Conservation (phyloP, 2,329 filamentous ascomycete genomes). For the Cladobotryum mycophilum region DNA sequence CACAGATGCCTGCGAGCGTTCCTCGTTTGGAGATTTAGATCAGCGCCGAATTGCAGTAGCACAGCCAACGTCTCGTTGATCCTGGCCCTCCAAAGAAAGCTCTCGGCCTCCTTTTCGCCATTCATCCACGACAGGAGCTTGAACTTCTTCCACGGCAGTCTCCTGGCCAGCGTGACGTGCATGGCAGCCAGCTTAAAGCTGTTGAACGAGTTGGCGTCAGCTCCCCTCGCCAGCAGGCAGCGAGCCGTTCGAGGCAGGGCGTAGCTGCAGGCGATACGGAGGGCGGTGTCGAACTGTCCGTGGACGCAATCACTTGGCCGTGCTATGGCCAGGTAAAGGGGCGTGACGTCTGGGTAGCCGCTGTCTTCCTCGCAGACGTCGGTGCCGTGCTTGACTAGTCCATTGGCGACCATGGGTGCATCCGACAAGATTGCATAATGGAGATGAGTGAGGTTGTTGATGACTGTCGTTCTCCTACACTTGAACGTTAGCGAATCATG, state of each 20-base stretch:
- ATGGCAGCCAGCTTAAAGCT: constrained; percentile 6
- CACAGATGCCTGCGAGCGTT: neutral
- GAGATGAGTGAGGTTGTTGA: neutral
- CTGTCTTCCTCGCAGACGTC: neutral
- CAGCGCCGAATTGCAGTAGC: constrained; percentile 7
- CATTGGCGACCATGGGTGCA: constrained; percentile 1
- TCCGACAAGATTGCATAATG: constrained; percentile 8
- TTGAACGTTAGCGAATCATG: neutral
- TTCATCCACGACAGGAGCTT: neutral
- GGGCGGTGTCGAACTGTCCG: constrained; percentile 5
- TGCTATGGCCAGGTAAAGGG: constrained; percentile 4
- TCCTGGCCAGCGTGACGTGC: constrained; percentile 3
- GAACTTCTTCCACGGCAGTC: constrained; percentile 5
- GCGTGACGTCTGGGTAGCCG: constrained; percentile 5
- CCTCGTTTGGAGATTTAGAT: neutral
- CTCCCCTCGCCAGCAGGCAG: constrained; percentile 6
- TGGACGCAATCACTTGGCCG: neutral
- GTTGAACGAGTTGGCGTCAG: constrained; percentile 5
- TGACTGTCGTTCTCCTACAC: neutral
- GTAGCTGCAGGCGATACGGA: constrained; percentile 10
- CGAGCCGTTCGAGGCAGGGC: constrained; percentile 5
- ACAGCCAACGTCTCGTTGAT: neutral
- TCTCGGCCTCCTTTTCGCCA: neutral
- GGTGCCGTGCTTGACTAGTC: constrained; percentile 7
- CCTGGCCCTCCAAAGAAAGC: neutral